A percentile compares a stretch with the other conserved stretches of the same genome.
These are phyloP conservation scores for Phlebiopsis gigantea DNA, from an alignment of 768 basidiomycete species.

Conservation along the genomic window DNA sequence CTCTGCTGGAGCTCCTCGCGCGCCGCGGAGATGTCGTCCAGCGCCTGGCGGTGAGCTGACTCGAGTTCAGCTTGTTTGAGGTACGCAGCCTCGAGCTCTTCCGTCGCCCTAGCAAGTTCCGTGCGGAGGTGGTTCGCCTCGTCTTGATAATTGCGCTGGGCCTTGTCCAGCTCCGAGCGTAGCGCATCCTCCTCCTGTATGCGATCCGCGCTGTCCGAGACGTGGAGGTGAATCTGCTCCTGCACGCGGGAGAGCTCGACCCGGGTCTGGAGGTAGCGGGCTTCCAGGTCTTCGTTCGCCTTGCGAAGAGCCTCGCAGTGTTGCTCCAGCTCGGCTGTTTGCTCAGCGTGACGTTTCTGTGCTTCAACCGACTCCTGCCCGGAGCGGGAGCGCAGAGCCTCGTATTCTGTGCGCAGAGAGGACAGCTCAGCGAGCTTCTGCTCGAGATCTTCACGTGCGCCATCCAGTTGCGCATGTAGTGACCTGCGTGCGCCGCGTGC, in stretches of 20 bases:
- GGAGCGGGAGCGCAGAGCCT: constrained; percentile 11
- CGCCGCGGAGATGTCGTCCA: constrained; percentile 15
- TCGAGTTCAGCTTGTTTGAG: constrained; percentile 12
- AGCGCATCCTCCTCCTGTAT: constrained; percentile 1
- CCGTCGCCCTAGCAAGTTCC: constrained; percentile 11
- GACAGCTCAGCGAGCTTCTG: constrained; percentile 16
- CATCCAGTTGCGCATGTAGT: constrained; percentile 9
- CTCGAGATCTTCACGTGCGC: constrained; percentile 15
- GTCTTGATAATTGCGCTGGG: constrained; percentile 1
- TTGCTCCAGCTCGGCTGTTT: constrained; percentile 9
- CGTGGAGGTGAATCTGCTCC: constrained; percentile 8
- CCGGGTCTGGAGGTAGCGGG: constrained; percentile 1
- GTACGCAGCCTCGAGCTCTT: constrained; percentile 17
- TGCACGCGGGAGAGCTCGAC: constrained; percentile 8
- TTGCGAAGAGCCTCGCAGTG: constrained; percentile 4
- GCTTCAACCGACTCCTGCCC: constrained; percentile 6
- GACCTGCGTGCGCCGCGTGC: not conserved
- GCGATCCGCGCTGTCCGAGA: constrained; percentile 2
- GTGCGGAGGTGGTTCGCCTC: constrained; percentile 11
- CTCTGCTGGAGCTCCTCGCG: constrained; percentile 17
- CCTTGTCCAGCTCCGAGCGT: constrained; percentile 10
- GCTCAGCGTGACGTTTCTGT: constrained; percentile 8
- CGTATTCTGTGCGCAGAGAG: constrained; percentile 10
- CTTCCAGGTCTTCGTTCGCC: constrained; percentile 3
- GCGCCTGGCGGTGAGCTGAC: constrained; percentile 10